Percentiles rank a stretch among this genome's conserved stretches.
Conservation (phyloP, 768 basidiomycete genomes). For the Xerocomus spinulosus region DNA sequence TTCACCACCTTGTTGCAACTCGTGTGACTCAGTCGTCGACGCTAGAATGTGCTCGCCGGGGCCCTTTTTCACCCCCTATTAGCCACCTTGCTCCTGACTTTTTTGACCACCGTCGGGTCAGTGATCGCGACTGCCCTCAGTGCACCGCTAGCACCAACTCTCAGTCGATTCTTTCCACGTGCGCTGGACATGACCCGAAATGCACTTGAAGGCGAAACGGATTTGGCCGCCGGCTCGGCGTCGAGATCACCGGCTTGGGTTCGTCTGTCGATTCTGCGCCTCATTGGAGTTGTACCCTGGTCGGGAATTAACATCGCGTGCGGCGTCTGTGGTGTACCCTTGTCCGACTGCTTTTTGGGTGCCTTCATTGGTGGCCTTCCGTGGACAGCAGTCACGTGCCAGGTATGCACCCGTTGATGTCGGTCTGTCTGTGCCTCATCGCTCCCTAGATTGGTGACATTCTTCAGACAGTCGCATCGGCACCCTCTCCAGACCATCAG, state of each 20-base stretch:
- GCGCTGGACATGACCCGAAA: conserved; percentile 80
- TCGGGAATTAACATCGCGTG: conserved; percentile 96
- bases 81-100: conserved; percentile 76
- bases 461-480: conserved; percentile 75
- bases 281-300: conserved; percentile 94
- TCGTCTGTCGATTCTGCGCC: conserved; percentile 78
- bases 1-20: neutral
- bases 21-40: conserved; percentile 14
- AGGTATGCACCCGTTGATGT: conserved; percentile 44
- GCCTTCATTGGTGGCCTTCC: conserved; percentile 81
- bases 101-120: conserved; percentile 85
- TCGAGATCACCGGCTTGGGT: conserved; percentile 61
- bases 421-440: conserved; percentile 12
- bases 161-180: conserved; percentile 77
- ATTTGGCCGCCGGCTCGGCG: conserved; percentile 35
- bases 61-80: conserved; percentile 79
- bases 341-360: conserved; percentile 72
- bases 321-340: conserved; percentile 80
- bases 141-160: conserved; percentile 77
- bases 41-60: conserved; percentile 84
- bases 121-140: conserved; percentile 75
- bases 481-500: conserved; percentile 64
- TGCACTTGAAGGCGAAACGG: conserved; percentile 68
- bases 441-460: conserved; percentile 73
- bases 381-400: conserved; percentile 91